Evolutionary conservation across 305 asterid genomes (phyloP), one percentile per base, ranked within the genome.

Genomic region (Petunia hybrid): DNA sequence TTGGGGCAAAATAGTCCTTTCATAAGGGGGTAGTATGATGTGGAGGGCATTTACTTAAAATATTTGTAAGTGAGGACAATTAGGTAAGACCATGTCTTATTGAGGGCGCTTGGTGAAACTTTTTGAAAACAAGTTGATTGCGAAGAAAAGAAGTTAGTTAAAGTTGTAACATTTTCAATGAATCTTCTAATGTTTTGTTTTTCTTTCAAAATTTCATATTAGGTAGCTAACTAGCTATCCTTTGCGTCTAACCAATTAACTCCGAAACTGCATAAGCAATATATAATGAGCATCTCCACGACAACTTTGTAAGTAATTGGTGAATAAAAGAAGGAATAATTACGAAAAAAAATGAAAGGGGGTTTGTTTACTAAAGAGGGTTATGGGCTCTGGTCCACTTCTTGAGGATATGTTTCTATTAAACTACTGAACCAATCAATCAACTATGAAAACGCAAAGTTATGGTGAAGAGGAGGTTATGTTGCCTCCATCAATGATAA

Each of bases 341-440:
- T 31, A 71, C 12, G 22, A 10, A 71, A 71, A 71, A 10, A 71
- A 46, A 42, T n/a, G 31, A 41, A 14, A 46, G 53, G 53, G 14
- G 1, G 45, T 35, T 46, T 48, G 61, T 38, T 71, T 48, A 71
- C 48, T 55, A 48, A 31, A 51, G 62, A 51, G 45, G 45, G 4
- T 73, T 51, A 4, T 51, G 63, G 78, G 31, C 78, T 51, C 35
- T 35, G 78, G 63, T 36, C 14, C 63, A 73, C 62, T 48, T 12
- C 2, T 73, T 73, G 63, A 13, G 35, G 78, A 48, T 46, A 22
- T 35, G 61, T 12, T 31, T n/a, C 75, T 7, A 6, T 66, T 41
- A n/a, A 67, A 12, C n/a, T 45, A 3, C 59, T 45, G 31, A 22
- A 22, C 31, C 22, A 45, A 70, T 70, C 78, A 73, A 73, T 73